Evolutionary conservation across 768 basidiomycete species (phyloP), one percentile per base, ranked within the genome.

Genomic region (Boletus rubroflammeus): DNA sequence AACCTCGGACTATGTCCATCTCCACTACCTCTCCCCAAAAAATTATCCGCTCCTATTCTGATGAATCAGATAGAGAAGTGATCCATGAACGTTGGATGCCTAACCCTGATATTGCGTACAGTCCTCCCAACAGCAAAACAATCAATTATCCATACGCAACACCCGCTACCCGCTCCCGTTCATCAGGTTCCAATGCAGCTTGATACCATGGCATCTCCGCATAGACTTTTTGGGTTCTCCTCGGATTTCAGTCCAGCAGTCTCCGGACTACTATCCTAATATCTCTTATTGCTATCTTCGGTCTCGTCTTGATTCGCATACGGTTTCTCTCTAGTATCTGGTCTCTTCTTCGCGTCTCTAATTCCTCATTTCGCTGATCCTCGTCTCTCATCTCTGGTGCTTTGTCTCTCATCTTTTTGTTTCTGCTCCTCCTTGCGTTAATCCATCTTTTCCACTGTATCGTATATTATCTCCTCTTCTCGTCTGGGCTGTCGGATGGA

Each of bases 51-150:
- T 81, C 83, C 32, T 76, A 81, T 56, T 84, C 83, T 50, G 86
- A 88, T 64, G 85, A 86, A 73, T 86, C 84, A 58, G 73, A 73
- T 54, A 70, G 69, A 60, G 74, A 79, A 58, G 72, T 75, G 67
- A 80, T 83, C 41, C 83, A 80, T 55, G 79, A 86, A 64, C 78
- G 83, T 56, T 87, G 86, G 86, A 73, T 86, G 42, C 86, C 86
- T 14, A 76, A 78, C 29, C 62, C 68, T 38, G 67, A 70, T 23
- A 32, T 70, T 50, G 69, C 70, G 35, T 68, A 70, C 50, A 70
- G 75, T 39, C 75, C 75, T 8, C 75, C 72, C 19, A 67, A 62
- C 4, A 68, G 75, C 29, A 71, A 68, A 42, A 34, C 65, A 3
- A 52, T 65, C 34, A 62, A 65, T 36, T 65, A 68, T 42, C 65